Base-by-base conservation (phyloP, 1,284 basidiomycete species). In the Omphalotus olearius region DNA sequence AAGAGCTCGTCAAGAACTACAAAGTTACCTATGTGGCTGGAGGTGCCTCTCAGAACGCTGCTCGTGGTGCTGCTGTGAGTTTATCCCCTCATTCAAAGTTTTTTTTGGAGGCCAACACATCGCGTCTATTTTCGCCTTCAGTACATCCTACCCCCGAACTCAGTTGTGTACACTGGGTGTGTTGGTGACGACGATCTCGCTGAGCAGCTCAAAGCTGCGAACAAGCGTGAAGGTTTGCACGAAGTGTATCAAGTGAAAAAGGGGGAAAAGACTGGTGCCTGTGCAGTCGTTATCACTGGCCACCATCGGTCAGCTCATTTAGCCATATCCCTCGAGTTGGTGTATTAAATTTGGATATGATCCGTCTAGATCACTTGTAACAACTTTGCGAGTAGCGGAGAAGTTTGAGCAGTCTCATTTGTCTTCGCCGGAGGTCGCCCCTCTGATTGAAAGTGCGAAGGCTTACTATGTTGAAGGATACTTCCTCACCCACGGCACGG, bases 1-100 rank as follows among this genome's bases (percentile, higher is more conserved):
- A 92, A 30, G 92, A 98, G 65, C 73, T 98, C 56, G 83, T 88
- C 44, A 80, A 82, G 60, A 81, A 93, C 60, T 70, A 89, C 72
- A 66, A 89, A 53, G 82, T 94, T 52, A 88, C 85, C 52, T 99
- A 97, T 66, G 92, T 99, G 53, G 96, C 97, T 44, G 97, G 97
- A 54, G 97, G 97, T 65, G 96, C 95, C 37, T 85, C 93, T 20
- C 97, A 99, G 71, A 99, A 99, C 67, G 85, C 94, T 60, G 95
- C 96, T 53, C 90, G 97, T 54, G 94, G 87, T 60, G 96, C 95
- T 62, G 93, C 97, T 55, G 93, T 98, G 72, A 64, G 93, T 83
- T 18, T 52, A 42, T n/a, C 25, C 35, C 1, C 47, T 7, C 17
- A 39, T 37, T 16, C 3, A 23, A 23, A 23, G 6, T 47, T 6